These are phyloP conservation scores for Didymellaceae sp. DNA, from an alignment of 2,329 filamentous ascomycete species.

Conservation along the genomic window DNA sequence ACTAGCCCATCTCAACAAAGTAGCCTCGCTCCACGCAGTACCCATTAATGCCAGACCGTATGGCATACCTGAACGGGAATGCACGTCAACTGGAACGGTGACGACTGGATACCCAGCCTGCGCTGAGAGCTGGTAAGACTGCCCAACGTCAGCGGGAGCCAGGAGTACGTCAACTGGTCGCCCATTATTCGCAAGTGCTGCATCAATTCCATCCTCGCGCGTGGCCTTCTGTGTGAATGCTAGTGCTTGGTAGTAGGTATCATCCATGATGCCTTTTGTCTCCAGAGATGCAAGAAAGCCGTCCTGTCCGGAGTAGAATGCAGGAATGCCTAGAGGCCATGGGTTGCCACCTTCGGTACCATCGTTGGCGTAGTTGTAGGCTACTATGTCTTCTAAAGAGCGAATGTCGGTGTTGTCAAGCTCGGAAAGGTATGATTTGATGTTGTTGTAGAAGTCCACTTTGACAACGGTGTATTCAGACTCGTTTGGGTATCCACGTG, in stretches of 20 bases:
- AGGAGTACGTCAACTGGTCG: constrained; percentile 66
- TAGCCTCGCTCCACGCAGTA: constrained; percentile 66
- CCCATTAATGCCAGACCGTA: constrained; percentile 58
- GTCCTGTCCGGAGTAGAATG: constrained; percentile 69
- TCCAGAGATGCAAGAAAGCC: constrained; percentile 69
- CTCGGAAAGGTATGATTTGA: constrained; percentile 67
- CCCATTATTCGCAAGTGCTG: constrained; percentile 61
- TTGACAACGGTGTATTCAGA: constrained; percentile 77
- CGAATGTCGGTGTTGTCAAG: constrained; percentile 57
- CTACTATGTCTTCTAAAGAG: constrained; percentile 39
- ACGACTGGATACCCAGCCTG: constrained; percentile 78
- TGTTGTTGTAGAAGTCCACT: constrained; percentile 72
- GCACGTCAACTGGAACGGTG: constrained; percentile 69
- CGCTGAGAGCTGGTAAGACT: constrained; percentile 72
- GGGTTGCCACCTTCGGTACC: constrained; percentile 72
- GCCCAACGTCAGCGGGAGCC: constrained; percentile 71
- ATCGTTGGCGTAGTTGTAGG: constrained; percentile 60
- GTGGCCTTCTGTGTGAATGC: constrained; percentile 64
- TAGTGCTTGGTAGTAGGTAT: constrained; percentile 72
- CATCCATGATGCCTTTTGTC: constrained; percentile 66
- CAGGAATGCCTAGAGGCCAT: constrained; percentile 57
- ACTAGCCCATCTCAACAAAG: constrained; percentile 65
- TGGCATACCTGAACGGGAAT: constrained; percentile 53
- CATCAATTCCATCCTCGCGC: constrained; percentile 72
- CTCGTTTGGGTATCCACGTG: constrained; percentile 70